Percentiles rank a stretch among this genome's conserved stretches.
These are phyloP conservation scores for Eremothecium cymbalariae DNA, from an alignment of 1,139 yeast genomes.

Conservation along the genomic window DNA sequence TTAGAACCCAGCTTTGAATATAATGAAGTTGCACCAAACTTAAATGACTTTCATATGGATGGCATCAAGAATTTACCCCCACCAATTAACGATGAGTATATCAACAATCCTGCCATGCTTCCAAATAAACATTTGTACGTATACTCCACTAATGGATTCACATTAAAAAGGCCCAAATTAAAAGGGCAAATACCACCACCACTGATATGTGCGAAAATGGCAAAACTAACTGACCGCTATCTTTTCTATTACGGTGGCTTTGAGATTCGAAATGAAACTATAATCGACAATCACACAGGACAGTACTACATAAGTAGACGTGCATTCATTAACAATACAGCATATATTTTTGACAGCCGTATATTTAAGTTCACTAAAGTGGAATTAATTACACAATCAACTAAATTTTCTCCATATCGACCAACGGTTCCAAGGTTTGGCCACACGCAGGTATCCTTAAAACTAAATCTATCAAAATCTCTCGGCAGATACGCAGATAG, in stretches of 20 bases:
- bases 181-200: slow-evolving; percentile 38
- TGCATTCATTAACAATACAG: slow-evolving; percentile 34
- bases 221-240: slow-evolving; percentile 35
- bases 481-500: background rate
- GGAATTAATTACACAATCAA: slow-evolving; percentile 37
- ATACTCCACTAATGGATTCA: slow-evolving; percentile 34
- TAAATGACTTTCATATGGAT: slow-evolving; percentile 32
- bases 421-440: slow-evolving; percentile 41
- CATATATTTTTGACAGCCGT: slow-evolving; percentile 37
- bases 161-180: slow-evolving; percentile 26
- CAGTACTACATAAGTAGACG: slow-evolving; percentile 30
- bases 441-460: slow-evolving; percentile 33
- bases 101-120: slow-evolving; percentile 35
- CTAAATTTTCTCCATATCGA: slow-evolving; percentile 33
- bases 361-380: slow-evolving; percentile 34
- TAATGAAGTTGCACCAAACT: slow-evolving; percentile 32
- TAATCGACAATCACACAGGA: slow-evolving; percentile 24
- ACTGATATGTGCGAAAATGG: slow-evolving; percentile 34
- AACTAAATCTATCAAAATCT: slow-evolving; percentile 10
- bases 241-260: slow-evolving; percentile 42
- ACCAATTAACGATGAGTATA: slow-evolving; percentile 35
- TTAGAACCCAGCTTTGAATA: slow-evolving; percentile 31
- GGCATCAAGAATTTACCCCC: slow-evolving; percentile 38
- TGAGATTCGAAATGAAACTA: slow-evolving; percentile 33
- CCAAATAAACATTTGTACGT: slow-evolving; percentile 33